Percentiles rank a stretch among this genome's conserved stretches.
Evolutionary conservation across 257 asterid genomes (phyloP).

Genomic region (Solanum acaule): DNA sequence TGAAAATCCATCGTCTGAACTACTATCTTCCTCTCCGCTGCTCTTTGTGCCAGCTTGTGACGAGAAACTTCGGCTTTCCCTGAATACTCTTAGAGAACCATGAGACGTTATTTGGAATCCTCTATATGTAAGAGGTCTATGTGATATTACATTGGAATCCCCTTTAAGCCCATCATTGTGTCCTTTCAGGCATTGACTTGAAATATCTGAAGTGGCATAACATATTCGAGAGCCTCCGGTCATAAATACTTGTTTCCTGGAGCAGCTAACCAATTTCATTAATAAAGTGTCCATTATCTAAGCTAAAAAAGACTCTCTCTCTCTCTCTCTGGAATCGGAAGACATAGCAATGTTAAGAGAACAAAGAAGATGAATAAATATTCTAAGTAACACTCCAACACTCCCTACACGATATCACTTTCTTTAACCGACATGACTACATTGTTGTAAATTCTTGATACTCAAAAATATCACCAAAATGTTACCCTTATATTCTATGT

Average conservation of each 20-base stretch:
- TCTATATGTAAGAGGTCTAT: constrained; percentile 11
- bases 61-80: constrained; percentile 26
- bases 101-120: constrained; percentile 21
- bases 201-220: constrained; percentile 22
- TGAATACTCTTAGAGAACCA: constrained; percentile 13
- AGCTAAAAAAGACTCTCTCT: not conserved
- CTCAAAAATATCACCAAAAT: not conserved
- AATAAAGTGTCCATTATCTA: not conserved
- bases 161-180: constrained; percentile 15
- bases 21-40: constrained; percentile 31
- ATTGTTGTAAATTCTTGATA: not conserved
- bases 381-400: not conserved
- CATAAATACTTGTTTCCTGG: constrained; percentile 40
- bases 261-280: not conserved
- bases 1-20: constrained; percentile 30
- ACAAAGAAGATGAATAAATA: not conserved
- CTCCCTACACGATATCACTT: not conserved
- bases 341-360: not conserved
- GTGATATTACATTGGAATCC: constrained; percentile 6
- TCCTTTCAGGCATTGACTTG: constrained; percentile 13
- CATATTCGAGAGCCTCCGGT: constrained; percentile 17
- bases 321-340: not conserved
- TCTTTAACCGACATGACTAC: not conserved
- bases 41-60: constrained; percentile 45
- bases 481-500: not conserved